phyloP scores from a whole-genome alignment of 257 asterid species.

The Plantago major region DNA sequence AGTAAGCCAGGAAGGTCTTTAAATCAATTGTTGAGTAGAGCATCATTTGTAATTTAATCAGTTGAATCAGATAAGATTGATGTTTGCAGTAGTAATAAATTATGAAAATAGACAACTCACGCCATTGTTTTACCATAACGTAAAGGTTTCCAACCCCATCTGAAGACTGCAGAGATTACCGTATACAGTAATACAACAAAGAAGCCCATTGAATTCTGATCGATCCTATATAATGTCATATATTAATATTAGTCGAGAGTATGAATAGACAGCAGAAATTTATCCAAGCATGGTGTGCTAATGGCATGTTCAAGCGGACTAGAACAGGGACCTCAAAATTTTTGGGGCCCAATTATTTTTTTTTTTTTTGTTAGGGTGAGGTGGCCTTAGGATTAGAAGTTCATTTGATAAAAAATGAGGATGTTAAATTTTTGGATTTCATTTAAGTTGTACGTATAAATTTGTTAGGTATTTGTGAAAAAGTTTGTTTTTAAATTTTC shows the following conservation, averaged over 20 bases:
- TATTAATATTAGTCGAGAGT: too few species aligned
- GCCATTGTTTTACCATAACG: neutral
- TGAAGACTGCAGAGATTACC: neutral
- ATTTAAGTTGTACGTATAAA: neutral
- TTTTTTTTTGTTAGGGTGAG: too few species aligned
- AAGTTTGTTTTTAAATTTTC: neutral
- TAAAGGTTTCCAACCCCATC: neutral
- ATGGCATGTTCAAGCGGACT: too few species aligned
- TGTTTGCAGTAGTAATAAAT: neutral
- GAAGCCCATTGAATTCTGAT: too few species aligned
- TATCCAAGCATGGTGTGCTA: too few species aligned
- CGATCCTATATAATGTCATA: too few species aligned
- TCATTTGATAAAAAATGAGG: too few species aligned
- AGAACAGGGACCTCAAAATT: too few species aligned
- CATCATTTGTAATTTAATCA: neutral
- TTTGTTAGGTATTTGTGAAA: neutral
- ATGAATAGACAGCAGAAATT: too few species aligned
- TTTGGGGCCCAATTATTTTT: too few species aligned
- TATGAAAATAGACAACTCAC: too few species aligned
- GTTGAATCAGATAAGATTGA: neutral
- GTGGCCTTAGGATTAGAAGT: neutral
- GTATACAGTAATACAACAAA: neutral
- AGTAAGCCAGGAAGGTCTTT: slow-evolving; percentile 11
- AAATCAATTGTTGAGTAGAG: neutral
- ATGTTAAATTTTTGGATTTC: too few species aligned